Evolutionary conservation across 2,329 filamentous ascomycete species (phyloP).

Genomic region (Ploettnerulaceae sp.): DNA sequence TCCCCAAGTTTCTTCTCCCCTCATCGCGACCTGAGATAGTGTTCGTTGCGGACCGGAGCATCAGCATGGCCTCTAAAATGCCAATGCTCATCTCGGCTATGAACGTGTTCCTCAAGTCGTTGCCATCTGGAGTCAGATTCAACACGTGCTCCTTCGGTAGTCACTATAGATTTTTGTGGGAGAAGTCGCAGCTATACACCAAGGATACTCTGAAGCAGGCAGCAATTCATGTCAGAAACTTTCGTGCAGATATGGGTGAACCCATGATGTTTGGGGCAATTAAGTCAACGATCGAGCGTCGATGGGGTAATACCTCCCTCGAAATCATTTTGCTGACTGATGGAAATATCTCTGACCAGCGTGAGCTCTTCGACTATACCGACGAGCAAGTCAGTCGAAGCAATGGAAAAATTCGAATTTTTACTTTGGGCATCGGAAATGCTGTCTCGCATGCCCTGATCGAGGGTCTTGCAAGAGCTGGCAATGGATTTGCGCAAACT

Average conservation of each 20-base stretch:
- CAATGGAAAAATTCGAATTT: constrained; percentile 45
- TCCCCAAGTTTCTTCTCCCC: constrained; percentile 63
- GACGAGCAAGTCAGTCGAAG: constrained; percentile 38
- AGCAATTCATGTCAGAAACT: constrained; percentile 38
- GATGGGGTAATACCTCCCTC: constrained; percentile 44
- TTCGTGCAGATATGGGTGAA: constrained; percentile 47
- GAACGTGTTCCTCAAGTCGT: constrained; percentile 59
- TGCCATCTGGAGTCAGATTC: constrained; percentile 60
- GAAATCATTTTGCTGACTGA: constrained; percentile 54
- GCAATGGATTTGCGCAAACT: constrained; percentile 56
- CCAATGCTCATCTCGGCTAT: constrained; percentile 50
- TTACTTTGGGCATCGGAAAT: constrained; percentile 50
- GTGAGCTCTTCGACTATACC: constrained; percentile 42
- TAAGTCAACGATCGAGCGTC: constrained; percentile 39
- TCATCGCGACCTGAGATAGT: constrained; percentile 56
- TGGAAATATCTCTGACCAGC: constrained; percentile 48
- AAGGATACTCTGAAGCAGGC: constrained; percentile 42
- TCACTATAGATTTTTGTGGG: constrained; percentile 42
- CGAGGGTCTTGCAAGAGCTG: constrained; percentile 49
- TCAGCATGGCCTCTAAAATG: constrained; percentile 57
- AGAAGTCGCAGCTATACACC: constrained; percentile 42
- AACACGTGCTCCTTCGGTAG: constrained; percentile 66
- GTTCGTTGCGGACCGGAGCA: constrained; percentile 68
- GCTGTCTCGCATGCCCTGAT: constrained; percentile 48
- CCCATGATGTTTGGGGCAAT: constrained; percentile 49